Conservation (phyloP, 2,329 filamentous ascomycete genomes). For the Trichoderma harzianum region DNA sequence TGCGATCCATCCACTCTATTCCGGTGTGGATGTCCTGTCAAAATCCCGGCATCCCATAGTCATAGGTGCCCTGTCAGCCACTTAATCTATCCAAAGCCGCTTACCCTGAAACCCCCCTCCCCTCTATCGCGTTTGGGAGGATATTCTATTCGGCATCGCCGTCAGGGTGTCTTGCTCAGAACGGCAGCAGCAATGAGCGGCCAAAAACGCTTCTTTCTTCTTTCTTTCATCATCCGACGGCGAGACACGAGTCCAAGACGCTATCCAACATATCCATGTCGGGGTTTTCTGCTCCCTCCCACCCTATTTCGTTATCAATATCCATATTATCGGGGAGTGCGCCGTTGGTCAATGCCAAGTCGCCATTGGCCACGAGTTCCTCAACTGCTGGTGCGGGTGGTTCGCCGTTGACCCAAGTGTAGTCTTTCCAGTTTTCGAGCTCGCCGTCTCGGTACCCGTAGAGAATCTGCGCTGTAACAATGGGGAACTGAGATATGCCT, state of each 20-base stretch:
- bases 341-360: conserved; percentile 46
- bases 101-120: background rate
- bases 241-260: conserved; percentile 55
- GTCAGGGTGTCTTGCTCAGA: background rate
- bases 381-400: conserved; percentile 26
- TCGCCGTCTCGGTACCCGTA: conserved; percentile 73
- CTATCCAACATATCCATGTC: conserved; percentile 53
- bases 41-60: background rate
- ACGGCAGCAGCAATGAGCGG: background rate
- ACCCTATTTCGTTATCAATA: conserved; percentile 54
- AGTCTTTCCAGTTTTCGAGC: conserved; percentile 63
- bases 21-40: conserved; percentile 1
- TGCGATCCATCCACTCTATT: conserved; percentile 15
- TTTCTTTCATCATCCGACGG: conserved; percentile 38
- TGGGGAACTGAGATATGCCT: conserved; percentile 73
- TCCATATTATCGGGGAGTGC: conserved; percentile 54
- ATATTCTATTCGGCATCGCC: conserved; percentile 1
- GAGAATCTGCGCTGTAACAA: conserved; percentile 67
- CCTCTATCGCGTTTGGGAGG: conserved; percentile 1
- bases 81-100: conserved; percentile 18
- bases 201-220: background rate
- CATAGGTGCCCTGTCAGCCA: conserved; percentile 4
- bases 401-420: conserved; percentile 49
- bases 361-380: conserved; percentile 35
- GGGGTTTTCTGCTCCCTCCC: conserved; percentile 56